Evolutionary conservation across 768 basidiomycete species (phyloP), one percentile per base, ranked within the genome.

Genomic region (Panaeolus papilionaceus): DNA sequence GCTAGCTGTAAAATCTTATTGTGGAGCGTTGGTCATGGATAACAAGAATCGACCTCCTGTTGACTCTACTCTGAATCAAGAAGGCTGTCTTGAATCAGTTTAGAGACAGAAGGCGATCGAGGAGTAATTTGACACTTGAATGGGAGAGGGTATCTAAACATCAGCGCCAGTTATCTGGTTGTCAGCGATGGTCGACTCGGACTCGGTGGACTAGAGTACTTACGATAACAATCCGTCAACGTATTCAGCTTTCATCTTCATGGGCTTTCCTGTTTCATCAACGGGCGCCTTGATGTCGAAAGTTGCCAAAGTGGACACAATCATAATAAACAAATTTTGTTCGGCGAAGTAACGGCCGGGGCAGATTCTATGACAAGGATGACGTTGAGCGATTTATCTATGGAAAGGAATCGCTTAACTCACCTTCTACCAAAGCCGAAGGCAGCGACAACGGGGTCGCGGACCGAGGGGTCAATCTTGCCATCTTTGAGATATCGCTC

Each of bases 231-330:
- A 47, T 4, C 47, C 49, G 14, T 51, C 65, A 3, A 58, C n/a
- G 37, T 67, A 68, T 39, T 64, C 61, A 12, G 37, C 26, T 8
- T 38, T 20, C 23, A 67, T 68, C 39, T 74, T 69, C 23, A 73
- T 68, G 0, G 69, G 49, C 12, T 74, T 67, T 79, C 79, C 18
- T 74, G 70, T 7, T 80, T 79, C 69, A 42, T 78, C 78, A 2
- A 73, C 51, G 4, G 77, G 74, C 64, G 80, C 80, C 4, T 64
- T 64, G 49, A 84, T 78, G 16, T 76, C 68, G 63, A 84, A 79
- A 5, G 74, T 68, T 4, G 81, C 71, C 16, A 82, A 70, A 26
- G 80, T 71, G 20, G 74, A 78, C 14, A 74, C 72, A 4, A 82
- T 74, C 20, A 73, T 74, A 8, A 80, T 65, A 72, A 81, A 82